Evolutionary conservation across 2,329 filamentous ascomycete species (phyloP).

Genomic region (Cladosporium sp.): DNA sequence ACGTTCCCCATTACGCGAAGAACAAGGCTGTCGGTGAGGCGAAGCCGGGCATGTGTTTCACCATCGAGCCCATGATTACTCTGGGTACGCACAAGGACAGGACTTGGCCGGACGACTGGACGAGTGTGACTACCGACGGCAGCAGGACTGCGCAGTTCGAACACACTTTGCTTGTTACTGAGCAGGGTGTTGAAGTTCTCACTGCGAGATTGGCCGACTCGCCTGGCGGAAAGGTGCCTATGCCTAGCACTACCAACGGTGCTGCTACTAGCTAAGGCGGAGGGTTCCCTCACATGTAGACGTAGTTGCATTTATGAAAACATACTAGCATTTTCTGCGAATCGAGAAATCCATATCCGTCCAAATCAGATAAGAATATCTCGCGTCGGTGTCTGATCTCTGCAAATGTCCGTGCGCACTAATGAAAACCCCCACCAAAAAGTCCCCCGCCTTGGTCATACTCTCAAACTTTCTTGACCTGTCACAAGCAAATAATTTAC

Average conservation of each 20-base stretch:
- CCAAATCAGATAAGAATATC: no score
- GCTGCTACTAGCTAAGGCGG: not conserved
- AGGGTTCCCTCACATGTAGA: not conserved
- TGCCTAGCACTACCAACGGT: constrained; percentile 10
- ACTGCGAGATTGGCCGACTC: constrained; percentile 68
- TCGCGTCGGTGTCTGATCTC: no score
- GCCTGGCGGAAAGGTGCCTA: constrained; percentile 56
- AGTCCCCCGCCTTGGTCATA: not conserved
- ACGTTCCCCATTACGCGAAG: constrained; percentile 93
- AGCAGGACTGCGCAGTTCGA: constrained; percentile 88
- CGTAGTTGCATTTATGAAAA: not conserved
- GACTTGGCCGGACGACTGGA: constrained; percentile 98
- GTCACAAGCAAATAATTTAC: no score
- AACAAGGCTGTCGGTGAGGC: constrained; percentile 92
- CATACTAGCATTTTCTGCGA: no score
- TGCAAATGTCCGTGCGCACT: no score
- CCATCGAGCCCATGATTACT: constrained; percentile 96
- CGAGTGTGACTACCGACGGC: constrained; percentile 84
- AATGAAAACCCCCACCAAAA: not conserved
- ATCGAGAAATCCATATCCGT: no score
- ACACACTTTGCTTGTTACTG: constrained; percentile 75
- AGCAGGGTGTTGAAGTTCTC: constrained; percentile 72
- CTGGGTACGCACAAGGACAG: constrained; percentile 83
- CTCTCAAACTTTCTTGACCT: no score
- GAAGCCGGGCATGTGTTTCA: constrained; percentile 95